A percentile compares a stretch with the other conserved stretches of the same genome.
Conservation (phyloP, 2,329 filamentous ascomycete genomes). For the Thermomyces lanuginosus region DNA sequence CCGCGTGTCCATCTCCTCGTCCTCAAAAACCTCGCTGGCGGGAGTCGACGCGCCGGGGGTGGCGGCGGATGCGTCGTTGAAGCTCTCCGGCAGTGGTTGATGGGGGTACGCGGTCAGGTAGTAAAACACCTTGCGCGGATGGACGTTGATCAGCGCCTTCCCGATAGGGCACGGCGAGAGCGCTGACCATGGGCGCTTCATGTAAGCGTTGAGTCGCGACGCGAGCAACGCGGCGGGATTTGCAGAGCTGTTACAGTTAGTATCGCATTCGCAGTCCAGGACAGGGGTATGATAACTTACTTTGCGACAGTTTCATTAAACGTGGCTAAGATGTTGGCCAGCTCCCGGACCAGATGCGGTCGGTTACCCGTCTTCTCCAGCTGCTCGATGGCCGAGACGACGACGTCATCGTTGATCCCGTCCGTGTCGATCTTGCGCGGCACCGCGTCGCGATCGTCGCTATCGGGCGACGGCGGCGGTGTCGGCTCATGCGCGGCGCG, state of each 20-base stretch:
- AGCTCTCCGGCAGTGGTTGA: constrained; percentile 58
- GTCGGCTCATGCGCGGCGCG: constrained; percentile 51
- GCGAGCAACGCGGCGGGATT: constrained; percentile 93
- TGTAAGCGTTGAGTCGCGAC: constrained; percentile 72
- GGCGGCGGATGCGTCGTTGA: constrained; percentile 41
- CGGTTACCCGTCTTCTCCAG: constrained; percentile 79
- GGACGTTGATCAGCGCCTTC: constrained; percentile 81
- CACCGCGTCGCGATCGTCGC: constrained; percentile 31
- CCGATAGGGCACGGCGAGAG: constrained; percentile 70
- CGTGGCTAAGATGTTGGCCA: constrained; percentile 62
- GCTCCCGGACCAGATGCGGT: constrained; percentile 86
- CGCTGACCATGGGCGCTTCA: constrained; percentile 73
- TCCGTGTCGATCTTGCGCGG: constrained; percentile 59
- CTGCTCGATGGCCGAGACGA: constrained; percentile 75
- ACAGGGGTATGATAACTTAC: constrained; percentile 40
- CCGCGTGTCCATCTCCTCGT: constrained; percentile 40
- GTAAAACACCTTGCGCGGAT: constrained; percentile 91
- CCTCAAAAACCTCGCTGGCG: constrained; percentile 55
- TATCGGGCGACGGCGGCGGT: constrained; percentile 63
- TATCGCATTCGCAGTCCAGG: constrained; percentile 2
- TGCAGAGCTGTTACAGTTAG: constrained; percentile 45
- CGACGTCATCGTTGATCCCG: constrained; percentile 85
- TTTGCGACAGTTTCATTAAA: constrained; percentile 74
- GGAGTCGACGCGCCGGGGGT: constrained; percentile 72
- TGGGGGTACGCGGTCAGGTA: constrained; percentile 80